Conservation (phyloP, 805 yeast species). For the Pichia occidentalis region DNA sequence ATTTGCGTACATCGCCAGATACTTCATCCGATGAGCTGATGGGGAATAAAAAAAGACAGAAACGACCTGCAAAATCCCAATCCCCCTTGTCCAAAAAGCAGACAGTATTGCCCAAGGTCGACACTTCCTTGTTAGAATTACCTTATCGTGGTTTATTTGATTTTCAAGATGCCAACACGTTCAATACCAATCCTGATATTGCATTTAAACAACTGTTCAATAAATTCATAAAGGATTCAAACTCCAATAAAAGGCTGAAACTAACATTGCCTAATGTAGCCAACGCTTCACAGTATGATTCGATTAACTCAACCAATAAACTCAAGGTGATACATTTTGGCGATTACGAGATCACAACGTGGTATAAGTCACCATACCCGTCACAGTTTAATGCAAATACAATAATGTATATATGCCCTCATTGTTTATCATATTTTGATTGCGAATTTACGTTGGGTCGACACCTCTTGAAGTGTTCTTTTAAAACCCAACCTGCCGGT, state of each 20-base stretch:
- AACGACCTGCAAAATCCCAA: not conserved
- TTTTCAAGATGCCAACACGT: conserved; percentile 53
- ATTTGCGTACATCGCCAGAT: too few species aligned
- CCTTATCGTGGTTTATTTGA: conserved; percentile 65
- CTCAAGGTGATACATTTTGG: conserved; percentile 44
- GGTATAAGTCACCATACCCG: conserved; percentile 94
- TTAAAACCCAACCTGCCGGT: conserved; percentile 74
- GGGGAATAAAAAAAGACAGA: too few species aligned
- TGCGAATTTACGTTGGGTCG: conserved; percentile 61
- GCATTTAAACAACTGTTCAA: conserved; percentile 33
- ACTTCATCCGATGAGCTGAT: too few species aligned
- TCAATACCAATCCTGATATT: conserved; percentile 51
- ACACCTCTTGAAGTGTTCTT: conserved; percentile 69
- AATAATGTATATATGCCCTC: conserved; percentile 72
- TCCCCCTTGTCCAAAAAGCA: not conserved
- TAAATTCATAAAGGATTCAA: conserved; percentile 34
- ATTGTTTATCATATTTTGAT: conserved; percentile 72
- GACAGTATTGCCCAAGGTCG: conserved; percentile 17
- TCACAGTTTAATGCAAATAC: conserved; percentile 64
- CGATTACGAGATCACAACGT: conserved; percentile 70
- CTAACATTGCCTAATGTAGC: not conserved
- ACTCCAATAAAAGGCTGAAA: conserved; percentile 26
- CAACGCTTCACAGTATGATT: not conserved
- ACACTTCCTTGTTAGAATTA: conserved; percentile 41
- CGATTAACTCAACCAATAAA: conserved; percentile 9